Evolutionary conservation across 495 filamentous ascomycete species (phyloP), one percentile per base, ranked within the genome.

Genomic region (Aspergillus diversus): DNA sequence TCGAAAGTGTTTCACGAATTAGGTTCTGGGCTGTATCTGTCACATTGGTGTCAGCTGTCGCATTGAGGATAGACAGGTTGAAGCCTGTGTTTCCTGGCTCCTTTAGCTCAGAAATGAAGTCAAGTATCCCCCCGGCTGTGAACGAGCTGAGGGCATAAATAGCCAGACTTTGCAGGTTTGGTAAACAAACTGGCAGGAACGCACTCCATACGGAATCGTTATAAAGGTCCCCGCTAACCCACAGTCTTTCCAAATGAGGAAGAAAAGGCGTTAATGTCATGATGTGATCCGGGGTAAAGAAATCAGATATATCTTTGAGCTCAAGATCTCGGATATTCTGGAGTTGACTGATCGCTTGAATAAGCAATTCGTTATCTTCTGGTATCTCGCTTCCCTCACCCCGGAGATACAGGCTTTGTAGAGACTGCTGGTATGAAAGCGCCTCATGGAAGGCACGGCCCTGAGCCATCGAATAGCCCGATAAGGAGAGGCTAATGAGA

Each of bases 191-290:
- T 2, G 21, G 21, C 21, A 27, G 53, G 33, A 83, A 75, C 5
- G 68, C 67, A 11, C 74, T 67, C 71, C 84, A 85, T 11, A 82
- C 71, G 46, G 73, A 75, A 63, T 89, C 82, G 0, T 81, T 76
- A 33, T 87, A 75, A 11, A 78, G 80, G 46, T 83, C 84, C 37
- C 86, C 84, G 57, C 82, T 80, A 31, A 81, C 76, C 66, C 76
- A 81, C 39, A 90, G 77, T 5, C 82, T 73, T 64, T 88, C 84
- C 15, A 92, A 74, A 4, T 72, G 65, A 0, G 76, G 73, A 33
- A 89, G 73, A 13, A 70, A 75, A 31, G 75, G 71, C 1, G 85
- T 80, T 6, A 91, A 74, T 9, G 69, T 59, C 21, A 76, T 72
- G 46, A 91, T 77, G 50, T 87, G 73, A 21, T 78, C 72, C 50